A percentile compares a stretch with the other conserved stretches of the same genome.
phyloP scores from a whole-genome alignment of 495 filamentous ascomycete species.

The Thozetella sp. region DNA sequence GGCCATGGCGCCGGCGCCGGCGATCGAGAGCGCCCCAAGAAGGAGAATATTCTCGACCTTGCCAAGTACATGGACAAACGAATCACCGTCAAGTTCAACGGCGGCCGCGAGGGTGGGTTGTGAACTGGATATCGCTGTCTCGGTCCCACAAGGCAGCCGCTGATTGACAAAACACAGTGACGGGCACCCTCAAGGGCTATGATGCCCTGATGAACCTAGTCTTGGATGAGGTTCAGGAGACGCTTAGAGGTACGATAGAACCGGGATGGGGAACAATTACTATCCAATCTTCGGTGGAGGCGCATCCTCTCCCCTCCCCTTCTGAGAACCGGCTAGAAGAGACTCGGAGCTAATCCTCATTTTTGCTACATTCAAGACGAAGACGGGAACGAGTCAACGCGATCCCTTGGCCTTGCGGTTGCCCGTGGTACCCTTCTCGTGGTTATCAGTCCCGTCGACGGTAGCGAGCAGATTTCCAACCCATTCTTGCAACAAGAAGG shows the following conservation, averaged over 20 bases:
- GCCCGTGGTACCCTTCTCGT: constrained; percentile 91
- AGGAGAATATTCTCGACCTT: constrained; percentile 96
- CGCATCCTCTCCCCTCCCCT: background rate
- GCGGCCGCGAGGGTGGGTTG: constrained; percentile 82
- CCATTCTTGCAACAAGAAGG: constrained; percentile 80
- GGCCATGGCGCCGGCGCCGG: constrained; percentile 37
- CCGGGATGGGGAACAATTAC: background rate
- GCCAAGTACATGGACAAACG: constrained; percentile 95
- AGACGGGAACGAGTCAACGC: constrained; percentile 82
- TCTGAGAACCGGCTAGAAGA: background rate
- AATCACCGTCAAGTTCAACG: constrained; percentile 94
- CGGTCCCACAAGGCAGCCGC: background rate
- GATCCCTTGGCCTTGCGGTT: constrained; percentile 87
- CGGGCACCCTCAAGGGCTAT: constrained; percentile 88
- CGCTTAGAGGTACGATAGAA: constrained; percentile 69
- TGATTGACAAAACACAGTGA: constrained; percentile 53
- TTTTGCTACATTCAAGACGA: constrained; percentile 61
- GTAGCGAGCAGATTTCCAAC: constrained; percentile 93
- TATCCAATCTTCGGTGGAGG: background rate
- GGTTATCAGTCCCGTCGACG: constrained; percentile 88
- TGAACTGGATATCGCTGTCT: background rate
- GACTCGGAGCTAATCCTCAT: background rate
- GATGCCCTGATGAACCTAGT: constrained; percentile 98
- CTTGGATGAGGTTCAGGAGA: constrained; percentile 90
- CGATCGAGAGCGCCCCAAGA: constrained; percentile 75